Evolutionary conservation across 139 green algal genomes (phyloP), one percentile per base, ranked within the genome.

Genomic region (Pseudopediastrum boryanum): DNA sequence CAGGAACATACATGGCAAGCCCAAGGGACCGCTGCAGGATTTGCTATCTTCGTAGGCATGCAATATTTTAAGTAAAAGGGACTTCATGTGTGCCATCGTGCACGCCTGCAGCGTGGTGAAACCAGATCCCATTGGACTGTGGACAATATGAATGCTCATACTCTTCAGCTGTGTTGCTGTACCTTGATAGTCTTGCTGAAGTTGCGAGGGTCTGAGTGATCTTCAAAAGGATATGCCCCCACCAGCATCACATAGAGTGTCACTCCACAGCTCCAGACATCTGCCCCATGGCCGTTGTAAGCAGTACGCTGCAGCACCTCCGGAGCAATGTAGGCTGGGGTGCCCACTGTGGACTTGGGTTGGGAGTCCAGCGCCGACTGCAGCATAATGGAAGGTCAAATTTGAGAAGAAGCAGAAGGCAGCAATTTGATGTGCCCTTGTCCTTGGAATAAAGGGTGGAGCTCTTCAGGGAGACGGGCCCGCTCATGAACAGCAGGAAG

Each of bases 181-280:
- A 94, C 92, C 90, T 96, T 91, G 61, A 99, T 99, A 7, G 96
- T 98, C 70, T 98, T 98, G n/a, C 93, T 80, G 84, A 99, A 98
- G 84, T 99, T 98, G 67, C 94, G 86, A 3, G 96, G 96, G 79
- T 98, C 94, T 4, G 72, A 36, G 8, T 95, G 91, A 84, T 99
- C 96, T 87, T 99, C 97, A 89, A 99, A 99, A 2, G 97, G 97
- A 83, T 99, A 99, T 0, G 93, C 93, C 0, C 97, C 97, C 23
- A 97, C 94, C 68, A 99, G 86, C 95, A 98, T 98, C 38, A 99
- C 96, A 80, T 97, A 99, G 75, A 99, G 89, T n/a, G 94, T 98
- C 42, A 99, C 97, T 21, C 97, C 97, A 72, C 93, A 98, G 31
- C 85, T 95, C 97, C 97, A 99, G 73, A 99, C 96, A 83, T 99